Evolutionary conservation across 2,329 filamentous ascomycete species (phyloP), one percentile per base, ranked within the genome.

Genomic region (Aspergillus aculeatus): DNA sequence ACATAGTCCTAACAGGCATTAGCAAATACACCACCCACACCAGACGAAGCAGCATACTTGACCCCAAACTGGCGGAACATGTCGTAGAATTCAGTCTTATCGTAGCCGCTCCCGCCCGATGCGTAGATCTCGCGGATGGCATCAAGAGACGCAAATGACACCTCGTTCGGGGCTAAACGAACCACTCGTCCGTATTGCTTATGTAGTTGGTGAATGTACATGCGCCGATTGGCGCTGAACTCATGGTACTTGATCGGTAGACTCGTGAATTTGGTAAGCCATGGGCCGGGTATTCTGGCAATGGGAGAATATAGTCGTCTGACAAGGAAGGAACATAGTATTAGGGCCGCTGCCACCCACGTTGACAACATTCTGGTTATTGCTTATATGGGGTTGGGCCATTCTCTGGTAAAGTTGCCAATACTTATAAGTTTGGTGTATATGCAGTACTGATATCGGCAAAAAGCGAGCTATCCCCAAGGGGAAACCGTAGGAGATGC

Each of bases 11-110:
- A 21, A 1, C 1, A 29, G 7, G 2, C 0, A 14, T 44, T 48
- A 26, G 11, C 26, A 21, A 9, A 7, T n/a, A 2, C 2, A 29
- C 26, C 9, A 9, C 26, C 5, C 2, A 24, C 1, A n/a, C 5
- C 38, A 5, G 14, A 3, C 2, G 11, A 31, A 12, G 4, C 12
- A 14, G 44, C 57, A 14, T 60, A 69, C 69, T 65, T 71, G n/a
- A 63, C 67, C 26, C 66, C 68, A 60, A 73, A 74, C 47, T 74
- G 71, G 19, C 62, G 68, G 53, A 75, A 76, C 4, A 75, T 64
- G 32, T 68, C 66, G 61, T 75, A 76, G 14, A 72, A 71, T 35
- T 72, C 71, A 0, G 74, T 75, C 59, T 75, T 75, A 51, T 75
- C 73, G 57, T 75, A 76, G 1, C 73, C 73, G 54, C 73, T 74